A percentile compares a stretch with the other conserved stretches of the same genome.
Conservation (phyloP, 2,329 filamentous ascomycete species). For the Pseudonectria buxi region DNA sequence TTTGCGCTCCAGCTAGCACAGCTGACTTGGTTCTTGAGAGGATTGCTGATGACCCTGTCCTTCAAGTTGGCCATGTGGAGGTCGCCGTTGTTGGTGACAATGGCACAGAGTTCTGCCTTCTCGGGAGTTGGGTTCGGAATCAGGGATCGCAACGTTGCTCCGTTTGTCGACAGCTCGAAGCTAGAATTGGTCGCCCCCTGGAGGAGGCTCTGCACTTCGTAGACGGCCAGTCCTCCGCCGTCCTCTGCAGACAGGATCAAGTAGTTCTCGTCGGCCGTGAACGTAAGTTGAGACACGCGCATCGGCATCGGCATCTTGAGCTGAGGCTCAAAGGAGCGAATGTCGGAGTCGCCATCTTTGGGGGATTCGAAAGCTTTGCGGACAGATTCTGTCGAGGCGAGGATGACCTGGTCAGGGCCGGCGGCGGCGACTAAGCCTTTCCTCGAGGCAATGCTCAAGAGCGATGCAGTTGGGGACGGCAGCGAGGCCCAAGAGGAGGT, state of each 20-base stretch:
- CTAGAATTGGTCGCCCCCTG: constrained; percentile 60
- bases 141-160: constrained; percentile 64
- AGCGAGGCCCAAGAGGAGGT: constrained; percentile 71
- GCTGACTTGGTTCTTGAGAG: constrained; percentile 66
- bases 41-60: constrained; percentile 55
- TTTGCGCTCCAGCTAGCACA: constrained; percentile 87
- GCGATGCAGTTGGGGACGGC: constrained; percentile 70
- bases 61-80: constrained; percentile 78
- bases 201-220: constrained; percentile 63
- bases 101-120: constrained; percentile 67
- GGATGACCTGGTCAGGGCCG: constrained; percentile 68
- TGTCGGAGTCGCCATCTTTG: constrained; percentile 54
- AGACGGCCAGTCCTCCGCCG: constrained; percentile 76
- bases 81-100: constrained; percentile 74
- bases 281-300: constrained; percentile 80
- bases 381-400: constrained; percentile 71
- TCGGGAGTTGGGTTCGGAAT: constrained; percentile 73
- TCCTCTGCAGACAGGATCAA: constrained; percentile 76
- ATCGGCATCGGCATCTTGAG: constrained; percentile 64
- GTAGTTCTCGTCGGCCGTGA: constrained; percentile 82
- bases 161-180: constrained; percentile 72
- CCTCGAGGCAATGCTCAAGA: constrained; percentile 74
- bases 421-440: constrained; percentile 82
- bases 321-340: constrained; percentile 66
- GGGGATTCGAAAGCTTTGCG: constrained; percentile 64